Evolutionary conservation across 1,284 basidiomycete species (phyloP).

Genomic region (Pseudozyma sp.): DNA sequence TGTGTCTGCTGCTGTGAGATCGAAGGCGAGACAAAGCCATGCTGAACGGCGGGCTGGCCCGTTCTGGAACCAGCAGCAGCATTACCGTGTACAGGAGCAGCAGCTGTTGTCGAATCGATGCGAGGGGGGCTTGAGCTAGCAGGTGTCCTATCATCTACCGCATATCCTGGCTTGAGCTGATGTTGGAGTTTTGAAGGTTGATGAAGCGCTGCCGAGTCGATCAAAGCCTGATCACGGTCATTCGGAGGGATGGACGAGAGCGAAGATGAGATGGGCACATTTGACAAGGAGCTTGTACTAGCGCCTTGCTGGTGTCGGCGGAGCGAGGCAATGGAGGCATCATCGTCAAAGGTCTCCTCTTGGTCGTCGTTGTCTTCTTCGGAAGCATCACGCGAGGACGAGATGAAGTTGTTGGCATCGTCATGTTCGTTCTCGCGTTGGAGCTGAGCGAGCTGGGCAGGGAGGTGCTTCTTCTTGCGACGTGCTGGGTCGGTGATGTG

Average conservation of each 20-base stretch:
- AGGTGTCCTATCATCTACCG: conserved; percentile 39
- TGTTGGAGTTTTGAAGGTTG: conserved; percentile 46
- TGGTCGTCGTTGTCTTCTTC: conserved; percentile 59
- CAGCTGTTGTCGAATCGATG: conserved; percentile 7
- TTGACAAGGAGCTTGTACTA: conserved; percentile 30
- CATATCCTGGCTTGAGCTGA: conserved; percentile 23
- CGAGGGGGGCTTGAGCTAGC: conserved; percentile 51
- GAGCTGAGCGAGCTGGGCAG: conserved; percentile 48
- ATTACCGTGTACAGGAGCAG: conserved; percentile 6
- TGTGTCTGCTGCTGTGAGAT: conserved; percentile 20
- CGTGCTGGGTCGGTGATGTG: conserved; percentile 51
- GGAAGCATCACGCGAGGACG: conserved; percentile 52
- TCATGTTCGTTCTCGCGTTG: conserved; percentile 51
- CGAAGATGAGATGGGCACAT: conserved; percentile 43
- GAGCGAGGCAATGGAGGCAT: conserved; percentile 50
- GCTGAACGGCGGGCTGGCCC: conserved; percentile 24
- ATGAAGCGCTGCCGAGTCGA: conserved; percentile 44
- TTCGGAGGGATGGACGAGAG: conserved; percentile 47
- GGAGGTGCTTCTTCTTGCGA: conserved; percentile 53
- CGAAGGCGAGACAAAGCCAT: conserved; percentile 26
- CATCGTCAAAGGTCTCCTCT: conserved; percentile 51
- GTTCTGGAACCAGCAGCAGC: conserved; percentile 5
- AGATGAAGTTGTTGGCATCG: conserved; percentile 43
- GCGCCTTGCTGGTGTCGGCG: conserved; percentile 37
- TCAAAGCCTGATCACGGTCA: conserved; percentile 48